Conservation (phyloP, 768 basidiomycete genomes). For the Fomitopsis pulvina region DNA sequence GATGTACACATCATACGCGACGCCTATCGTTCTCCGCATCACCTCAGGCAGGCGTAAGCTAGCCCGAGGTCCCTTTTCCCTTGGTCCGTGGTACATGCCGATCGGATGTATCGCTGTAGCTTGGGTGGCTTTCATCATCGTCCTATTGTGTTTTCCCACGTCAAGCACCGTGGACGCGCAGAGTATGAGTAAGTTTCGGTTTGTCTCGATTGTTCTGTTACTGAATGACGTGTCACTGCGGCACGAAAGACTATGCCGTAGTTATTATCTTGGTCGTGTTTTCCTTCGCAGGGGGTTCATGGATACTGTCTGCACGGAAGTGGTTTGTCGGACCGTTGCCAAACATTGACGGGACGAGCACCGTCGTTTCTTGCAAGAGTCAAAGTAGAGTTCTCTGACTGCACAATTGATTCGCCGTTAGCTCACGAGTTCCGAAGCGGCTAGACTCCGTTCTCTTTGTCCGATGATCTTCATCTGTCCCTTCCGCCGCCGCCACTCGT, state of each 20-base stretch:
- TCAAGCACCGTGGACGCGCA: slow-evolving; percentile 31
- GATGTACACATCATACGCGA: slow-evolving; percentile 58
- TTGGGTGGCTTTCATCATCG: slow-evolving; percentile 18
- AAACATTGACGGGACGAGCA: slow-evolving; percentile 22
- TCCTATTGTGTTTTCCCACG: slow-evolving; percentile 17
- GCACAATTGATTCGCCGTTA: background rate
- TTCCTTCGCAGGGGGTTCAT: slow-evolving; percentile 54
- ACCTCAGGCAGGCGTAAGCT: slow-evolving; percentile 6
- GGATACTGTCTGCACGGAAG: slow-evolving; percentile 57
- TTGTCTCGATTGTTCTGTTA: background rate
- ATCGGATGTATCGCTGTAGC: slow-evolving; percentile 13
- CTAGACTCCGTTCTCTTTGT: no score
- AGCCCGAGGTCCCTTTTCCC: slow-evolving; percentile 14
- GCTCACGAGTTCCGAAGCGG: background rate
- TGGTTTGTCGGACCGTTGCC: slow-evolving; percentile 66
- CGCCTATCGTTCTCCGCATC: slow-evolving; percentile 37
- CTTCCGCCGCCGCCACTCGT: no score
- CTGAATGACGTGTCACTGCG: background rate
- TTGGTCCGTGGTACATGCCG: slow-evolving; percentile 11
- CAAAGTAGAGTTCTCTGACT: background rate
- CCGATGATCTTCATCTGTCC: no score
- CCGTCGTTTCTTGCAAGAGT: background rate
- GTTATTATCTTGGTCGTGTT: slow-evolving; percentile 60
- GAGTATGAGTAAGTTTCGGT: slow-evolving; percentile 48
- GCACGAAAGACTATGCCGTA: slow-evolving; percentile 53